Evolutionary conservation across 495 filamentous ascomycete species (phyloP), one percentile per base, ranked within the genome.

Genomic region (Opeltia flavorubescens): DNA sequence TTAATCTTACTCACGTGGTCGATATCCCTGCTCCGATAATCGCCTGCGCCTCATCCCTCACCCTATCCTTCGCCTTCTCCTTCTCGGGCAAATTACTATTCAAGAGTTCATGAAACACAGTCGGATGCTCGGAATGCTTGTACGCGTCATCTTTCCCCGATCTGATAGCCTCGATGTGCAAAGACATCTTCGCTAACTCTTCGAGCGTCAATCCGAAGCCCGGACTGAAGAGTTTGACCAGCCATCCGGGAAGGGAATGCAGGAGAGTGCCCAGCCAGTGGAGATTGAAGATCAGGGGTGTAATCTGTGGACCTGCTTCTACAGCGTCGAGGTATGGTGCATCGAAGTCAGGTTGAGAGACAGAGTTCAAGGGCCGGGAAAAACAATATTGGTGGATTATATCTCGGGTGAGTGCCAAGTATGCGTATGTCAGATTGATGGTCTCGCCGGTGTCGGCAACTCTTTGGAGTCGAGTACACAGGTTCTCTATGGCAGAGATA

Each of bases 21-120:
- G 66, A 66, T 0, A 66, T 68, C 0, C 70, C 70, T 1, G 61
- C 70, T 21, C 55, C 56, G 1, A 66, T 47, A 27, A 75, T 33
- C 4, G 55, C 43, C 24, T 61, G 51, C 9, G 59, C 65, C 46
- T 76, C 72, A 36, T 69, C 57, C 24, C 48, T 50, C 0, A 74
- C 54, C 1, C 68, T 53, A 4, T 56, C 21, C 4, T 53, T 34
- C 25, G 46, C 53, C 27, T 60, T 59, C 40, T 71, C 66, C 36
- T 49, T 23, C 7, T 47, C 29, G 1, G 56, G 53, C 20, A 64
- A 47, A 27, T 54, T 42, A 13, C 49, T 57, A 18, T 64, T 55
- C 4, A 64, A 51, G 9, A 71, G 46, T 8, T 55, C 58, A 34
- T 59, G 45, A 45, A 70, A 69, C 5, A 72, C 62, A n/a, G 59